phyloP scores from a whole-genome alignment of 2,329 filamentous ascomycete genomes.

The Ophiostoma montium region DNA sequence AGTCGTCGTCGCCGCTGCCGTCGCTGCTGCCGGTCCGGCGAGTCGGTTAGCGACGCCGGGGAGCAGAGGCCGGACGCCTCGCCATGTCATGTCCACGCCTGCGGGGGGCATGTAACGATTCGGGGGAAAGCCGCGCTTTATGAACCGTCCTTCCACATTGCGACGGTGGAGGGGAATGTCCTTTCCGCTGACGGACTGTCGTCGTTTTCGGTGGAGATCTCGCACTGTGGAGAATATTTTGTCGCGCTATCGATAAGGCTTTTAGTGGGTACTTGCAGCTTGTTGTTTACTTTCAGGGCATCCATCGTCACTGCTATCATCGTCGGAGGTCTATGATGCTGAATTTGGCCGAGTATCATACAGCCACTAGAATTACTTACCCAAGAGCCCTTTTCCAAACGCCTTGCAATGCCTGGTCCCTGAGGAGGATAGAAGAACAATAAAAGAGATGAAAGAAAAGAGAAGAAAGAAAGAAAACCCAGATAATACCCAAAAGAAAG shows the following conservation, averaged over 20 bases:
- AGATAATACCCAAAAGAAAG: background rate
- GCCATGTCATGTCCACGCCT: conserved; percentile 8
- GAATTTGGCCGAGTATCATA: background rate
- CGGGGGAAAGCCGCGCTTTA: conserved; percentile 1
- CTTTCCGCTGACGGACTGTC: no score
- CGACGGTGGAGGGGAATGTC: no score
- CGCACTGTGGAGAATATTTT: no score
- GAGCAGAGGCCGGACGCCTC: conserved; percentile 3
- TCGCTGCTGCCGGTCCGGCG: background rate
- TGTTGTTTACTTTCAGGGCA: no score
- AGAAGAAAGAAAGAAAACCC: background rate
- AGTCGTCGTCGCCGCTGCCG: background rate
- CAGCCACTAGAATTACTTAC: background rate
- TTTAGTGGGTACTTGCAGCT: no score
- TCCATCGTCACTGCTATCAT: no score
- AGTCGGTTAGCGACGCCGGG: background rate
- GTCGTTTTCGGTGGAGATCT: no score
- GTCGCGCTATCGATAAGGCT: no score
- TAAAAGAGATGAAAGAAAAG: background rate
- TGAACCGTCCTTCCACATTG: conserved; percentile 2
- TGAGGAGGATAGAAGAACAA: no score
- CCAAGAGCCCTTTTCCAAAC: no score
- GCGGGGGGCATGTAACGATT: conserved; percentile 10
- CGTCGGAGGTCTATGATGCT: no score
- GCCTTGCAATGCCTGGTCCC: no score